Base-by-base conservation (phyloP, 192 early-diverging fungal genomes). In the Paraglomus brasilianum region DNA sequence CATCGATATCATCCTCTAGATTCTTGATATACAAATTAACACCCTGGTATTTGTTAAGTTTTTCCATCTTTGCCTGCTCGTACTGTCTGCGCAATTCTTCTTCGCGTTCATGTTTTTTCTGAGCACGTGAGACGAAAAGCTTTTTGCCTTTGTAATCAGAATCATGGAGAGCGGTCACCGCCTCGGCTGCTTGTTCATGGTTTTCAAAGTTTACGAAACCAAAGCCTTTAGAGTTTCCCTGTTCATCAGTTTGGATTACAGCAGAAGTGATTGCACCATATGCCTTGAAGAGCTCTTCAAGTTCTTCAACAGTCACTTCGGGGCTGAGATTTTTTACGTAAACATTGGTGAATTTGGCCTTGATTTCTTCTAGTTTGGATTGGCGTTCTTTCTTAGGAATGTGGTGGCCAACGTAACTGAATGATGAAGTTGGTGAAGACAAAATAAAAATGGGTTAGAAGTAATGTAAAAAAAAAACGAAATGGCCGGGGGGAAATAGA, bases 21-120 rank as follows among this genome's bases (percentile, higher is more conserved):
- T 98, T 98, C 86, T 98, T 97, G 82, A 99, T 85, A 79, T 98
- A 98, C 49, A 99, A 82, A 84, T 99, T 99, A 74, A 94, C 95
- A 70, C 93, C 95, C 85, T 99, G 95, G 87, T 94, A 97, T 87
- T 97, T 97, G 89, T 83, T 92, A 49, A 95, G 78, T 84, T 96
- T 95, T 85, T 99, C 97, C 80, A 90, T 82, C 77, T 93, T 89
- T 70, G 93, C 86, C 76, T 91, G 89, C 82, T 99, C 96, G 83
- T 96, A 97, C 83, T 97, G 95, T 64, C 81, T 83, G 74, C 94
- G 86, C 66, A 99, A 88, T 80, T 99, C 97, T 80, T 95, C 93
- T 75, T 94, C 93, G 71, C 97, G 92, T 85, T 99, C 97, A 38
- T 82, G 77, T 87, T 97, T 97, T 94, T 98, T 99, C 82, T 99